Evolutionary conservation across 2,329 filamentous ascomycete genomes (phyloP), one percentile per base, ranked within the genome.

Genomic region (Fusarium sp.): DNA sequence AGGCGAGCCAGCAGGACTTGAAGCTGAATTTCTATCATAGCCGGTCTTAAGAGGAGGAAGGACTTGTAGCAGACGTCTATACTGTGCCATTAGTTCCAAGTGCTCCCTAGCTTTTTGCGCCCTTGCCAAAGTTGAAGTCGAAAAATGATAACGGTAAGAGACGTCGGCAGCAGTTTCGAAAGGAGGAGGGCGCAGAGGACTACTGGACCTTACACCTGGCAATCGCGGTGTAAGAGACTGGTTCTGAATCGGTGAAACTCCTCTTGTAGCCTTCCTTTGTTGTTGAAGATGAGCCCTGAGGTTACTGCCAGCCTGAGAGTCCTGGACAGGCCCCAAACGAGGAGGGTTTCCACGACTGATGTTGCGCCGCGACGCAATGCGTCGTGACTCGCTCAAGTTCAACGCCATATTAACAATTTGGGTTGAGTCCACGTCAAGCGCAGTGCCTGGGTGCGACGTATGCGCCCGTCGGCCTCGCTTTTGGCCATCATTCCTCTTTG

Each of bases 371-470:
- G 82, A 88, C 65, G 84, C 92, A 80, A 85, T 85, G 76, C 89
- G 88, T 69, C 89, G 88, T 75, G 91, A 93, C 79, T 98, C 93
- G 81, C 92, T 97, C 51, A 98, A 81, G 69, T 91, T 96, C 72
- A 98, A 81, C 3, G 95, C 95, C 87, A 98, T 92, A 75, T 94
- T 94, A 43, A 98, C 93, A 69, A 98, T 97, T 79, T 97, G 93
- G 6, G 91, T 89, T 10, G 94, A 91, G 75, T 98, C 94, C 63
- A 91, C 85, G 73, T 93, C 89, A 21, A 92, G 77, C 7, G 79
- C 73, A 16, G 77, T 53, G 25, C 54, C 62, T 18, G 67, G 65
- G 26, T 72, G 75, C 4, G 65, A 25, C 49, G 64, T 37, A 5
- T 66, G 58, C 42, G 65, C 69, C 54, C 58, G 67, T 45, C 63